phyloP scores from a whole-genome alignment of 495 filamentous ascomycete species.

The Neurospora sp. region DNA sequence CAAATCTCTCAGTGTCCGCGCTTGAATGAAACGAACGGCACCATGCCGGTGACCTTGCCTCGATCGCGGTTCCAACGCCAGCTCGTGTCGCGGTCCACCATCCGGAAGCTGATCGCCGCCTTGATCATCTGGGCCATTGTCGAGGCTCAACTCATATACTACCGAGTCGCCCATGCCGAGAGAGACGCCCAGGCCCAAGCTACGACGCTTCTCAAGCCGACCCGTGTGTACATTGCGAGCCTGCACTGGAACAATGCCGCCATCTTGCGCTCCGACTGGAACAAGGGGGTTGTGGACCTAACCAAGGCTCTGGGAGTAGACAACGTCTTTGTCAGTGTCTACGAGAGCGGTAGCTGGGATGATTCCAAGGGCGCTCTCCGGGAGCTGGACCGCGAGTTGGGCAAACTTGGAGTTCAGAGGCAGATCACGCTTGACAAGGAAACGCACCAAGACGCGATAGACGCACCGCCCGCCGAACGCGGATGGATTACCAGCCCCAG shows the following conservation, averaged over 20 bases:
- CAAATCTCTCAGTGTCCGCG: not conserved
- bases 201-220: conserved; percentile 3
- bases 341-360: conserved; percentile 66
- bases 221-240: conserved; percentile 54
- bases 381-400: conserved; percentile 48
- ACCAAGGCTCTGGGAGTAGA: conserved; percentile 44
- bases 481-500: conserved; percentile 51
- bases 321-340: conserved; percentile 63
- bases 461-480: conserved; percentile 24
- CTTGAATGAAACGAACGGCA: conserved; percentile 10
- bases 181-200: conserved; percentile 4
- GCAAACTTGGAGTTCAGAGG: conserved; percentile 39
- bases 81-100: conserved; percentile 14
- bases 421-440: conserved; percentile 45
- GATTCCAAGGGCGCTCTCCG: conserved; percentile 53
- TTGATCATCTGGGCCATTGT: conserved; percentile 19
- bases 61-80: conserved; percentile 15
- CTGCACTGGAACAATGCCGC: conserved; percentile 62
- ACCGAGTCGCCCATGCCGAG: conserved; percentile 18
- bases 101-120: conserved; percentile 14
- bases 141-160: conserved; percentile 22
- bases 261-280: conserved; percentile 55
- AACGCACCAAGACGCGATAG: conserved; percentile 50
- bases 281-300: conserved; percentile 46
- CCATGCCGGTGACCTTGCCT: conserved; percentile 4